Evolutionary conservation across 116 monocot species (phyloP), one percentile per base, ranked within the genome.

Genomic region (Phalaenopsis hybrid): DNA sequence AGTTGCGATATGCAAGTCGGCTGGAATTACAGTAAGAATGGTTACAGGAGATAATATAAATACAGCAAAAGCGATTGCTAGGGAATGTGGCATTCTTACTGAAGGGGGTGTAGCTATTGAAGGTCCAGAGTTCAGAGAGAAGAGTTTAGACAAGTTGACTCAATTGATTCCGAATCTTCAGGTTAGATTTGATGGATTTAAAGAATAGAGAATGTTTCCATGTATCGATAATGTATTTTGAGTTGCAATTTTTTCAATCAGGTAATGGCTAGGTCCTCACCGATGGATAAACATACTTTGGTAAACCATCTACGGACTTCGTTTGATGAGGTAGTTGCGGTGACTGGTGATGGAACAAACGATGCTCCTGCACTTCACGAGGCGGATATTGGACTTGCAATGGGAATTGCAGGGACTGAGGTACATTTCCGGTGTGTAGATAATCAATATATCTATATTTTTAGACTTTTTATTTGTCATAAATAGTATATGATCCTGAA

Each of bases 1-100:
- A 17, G 94, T 94, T 68, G 88, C 87, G 50, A 84, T 88, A n/a
- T 94, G 94, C 57, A 86, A 86, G 79, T 85, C 91, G 37, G 94
- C 94, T 76, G 94, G 94, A 21, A 90, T 94, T 74, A 82, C 84
- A 45, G 94, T 94, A 17, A 85, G 90, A 83, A 92, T 94, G 94
- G 88, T 94, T 44, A 94, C 94, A 37, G 92, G 94, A 44, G 94
- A 92, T 61, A 94, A 94, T 67, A 90, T 94, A 78, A 86, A 91
- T 52, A 92, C 94, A 33, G 94, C 94, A 67, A 94, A 92, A 78
- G 94, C 94, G 49, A 92, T 94, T 85, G 94, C 94, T 48, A 83
- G 77, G 25, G 94, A 94, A 78, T 94, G 94, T 85, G 92, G 94
- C 44, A 94, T 94, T 43, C 87, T 94, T 34, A 94, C 94, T 45